Evolutionary conservation across 495 filamentous ascomycete genomes (phyloP).

Genomic region (Neohortaea acidophila): DNA sequence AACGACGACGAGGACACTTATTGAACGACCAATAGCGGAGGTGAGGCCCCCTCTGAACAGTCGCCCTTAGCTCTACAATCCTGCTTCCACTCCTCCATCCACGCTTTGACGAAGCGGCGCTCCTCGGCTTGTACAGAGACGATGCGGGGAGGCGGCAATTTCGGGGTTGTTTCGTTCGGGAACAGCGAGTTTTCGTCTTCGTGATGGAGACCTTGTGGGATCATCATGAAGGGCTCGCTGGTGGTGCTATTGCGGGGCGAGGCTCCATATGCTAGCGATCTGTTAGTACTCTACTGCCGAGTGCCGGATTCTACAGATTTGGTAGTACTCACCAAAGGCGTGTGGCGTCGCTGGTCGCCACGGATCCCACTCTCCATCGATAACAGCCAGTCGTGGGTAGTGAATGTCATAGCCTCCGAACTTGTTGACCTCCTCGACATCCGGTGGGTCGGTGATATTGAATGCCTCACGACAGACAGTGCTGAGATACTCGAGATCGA

Average conservation of each 20-base stretch:
- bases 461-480: slow-evolving; percentile 43
- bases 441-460: slow-evolving; percentile 42
- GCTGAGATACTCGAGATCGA: slow-evolving; percentile 39
- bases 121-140: slow-evolving; percentile 39
- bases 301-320: background rate
- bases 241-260: slow-evolving; percentile 36
- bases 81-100: slow-evolving; percentile 44
- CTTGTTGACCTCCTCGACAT: slow-evolving; percentile 46
- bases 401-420: slow-evolving; percentile 59
- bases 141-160: slow-evolving; percentile 39
- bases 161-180: slow-evolving; percentile 38
- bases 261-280: slow-evolving; percentile 25
- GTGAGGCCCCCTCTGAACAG: background rate
- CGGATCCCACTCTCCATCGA: slow-evolving; percentile 55
- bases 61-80: slow-evolving; percentile 8
- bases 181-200: slow-evolving; percentile 60
- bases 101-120: slow-evolving; percentile 44
- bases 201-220: slow-evolving; percentile 50
- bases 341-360: slow-evolving; percentile 55
- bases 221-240: slow-evolving; percentile 45
- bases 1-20: no score
- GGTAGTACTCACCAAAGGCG: slow-evolving; percentile 21
- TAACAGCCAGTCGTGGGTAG: slow-evolving; percentile 26
- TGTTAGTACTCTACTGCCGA: background rate
- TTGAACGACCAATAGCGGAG: no score